These are phyloP conservation scores for Pseudomicrostroma phylloplanum DNA, from an alignment of 1,284 basidiomycete genomes.

Conservation along the genomic window DNA sequence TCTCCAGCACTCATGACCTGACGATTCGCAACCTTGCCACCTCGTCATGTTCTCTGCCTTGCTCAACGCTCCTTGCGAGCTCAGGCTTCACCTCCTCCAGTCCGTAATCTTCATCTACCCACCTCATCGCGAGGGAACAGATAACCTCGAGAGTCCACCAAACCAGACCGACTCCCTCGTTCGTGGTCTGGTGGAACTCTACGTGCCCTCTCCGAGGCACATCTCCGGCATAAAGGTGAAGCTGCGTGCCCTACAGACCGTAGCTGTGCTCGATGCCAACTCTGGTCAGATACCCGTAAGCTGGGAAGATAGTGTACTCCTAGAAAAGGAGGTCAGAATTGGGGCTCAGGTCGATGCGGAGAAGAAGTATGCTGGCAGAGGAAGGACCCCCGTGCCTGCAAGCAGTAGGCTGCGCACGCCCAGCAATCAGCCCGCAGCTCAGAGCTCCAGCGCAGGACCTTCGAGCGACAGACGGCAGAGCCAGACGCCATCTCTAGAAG, in stretches of 20 bases:
- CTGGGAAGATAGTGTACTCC: slow-evolving; percentile 45
- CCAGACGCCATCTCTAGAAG: too few species aligned
- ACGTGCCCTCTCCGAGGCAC: slow-evolving; percentile 40
- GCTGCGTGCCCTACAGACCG: slow-evolving; percentile 41
- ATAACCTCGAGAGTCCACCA: slow-evolving; percentile 32
- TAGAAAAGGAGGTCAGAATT: slow-evolving; percentile 46
- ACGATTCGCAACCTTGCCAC: too few species aligned
- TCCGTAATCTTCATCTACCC: slow-evolving; percentile 47
- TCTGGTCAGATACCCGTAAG: slow-evolving; percentile 33
- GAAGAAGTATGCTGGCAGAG: slow-evolving; percentile 12
- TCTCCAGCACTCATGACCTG: too few species aligned
- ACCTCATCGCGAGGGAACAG: slow-evolving; percentile 31
- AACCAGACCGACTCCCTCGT: slow-evolving; percentile 47
- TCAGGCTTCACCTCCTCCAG: slow-evolving; percentile 41
- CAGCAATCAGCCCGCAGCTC: background rate
- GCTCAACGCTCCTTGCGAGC: slow-evolving; percentile 14
- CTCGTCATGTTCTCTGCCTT: slow-evolving; percentile 14
- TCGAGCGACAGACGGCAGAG: too few species aligned
- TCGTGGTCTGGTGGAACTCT: slow-evolving; percentile 46
- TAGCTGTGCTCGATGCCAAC: slow-evolving; percentile 38
- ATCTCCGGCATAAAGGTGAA: slow-evolving; percentile 46
- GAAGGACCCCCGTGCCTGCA: background rate
- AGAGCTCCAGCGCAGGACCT: too few species aligned
- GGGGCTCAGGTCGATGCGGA: slow-evolving; percentile 23
- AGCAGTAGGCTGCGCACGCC: slow-evolving; percentile 3